A percentile compares a stretch with the other conserved stretches of the same genome.
Evolutionary conservation across 2,329 filamentous ascomycete species (phyloP).

Genomic region (Cryoendolithus antarcticus): DNA sequence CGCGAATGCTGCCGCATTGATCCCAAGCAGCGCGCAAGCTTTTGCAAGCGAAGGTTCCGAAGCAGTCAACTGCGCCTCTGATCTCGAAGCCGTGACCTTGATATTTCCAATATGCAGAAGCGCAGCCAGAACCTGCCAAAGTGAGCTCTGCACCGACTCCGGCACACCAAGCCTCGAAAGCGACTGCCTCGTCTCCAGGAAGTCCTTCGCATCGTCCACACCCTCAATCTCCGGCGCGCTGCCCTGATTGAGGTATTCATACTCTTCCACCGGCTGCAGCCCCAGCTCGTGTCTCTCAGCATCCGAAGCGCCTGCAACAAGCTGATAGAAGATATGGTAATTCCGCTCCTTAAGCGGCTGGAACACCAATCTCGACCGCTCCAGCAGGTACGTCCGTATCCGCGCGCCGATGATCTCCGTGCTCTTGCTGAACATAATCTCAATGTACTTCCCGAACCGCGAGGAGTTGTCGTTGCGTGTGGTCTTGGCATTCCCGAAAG

Average conservation of each 20-base stretch:
- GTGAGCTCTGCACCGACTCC: slow-evolving; percentile 60
- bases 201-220: slow-evolving; percentile 91
- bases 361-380: slow-evolving; percentile 91
- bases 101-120: slow-evolving; percentile 91
- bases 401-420: slow-evolving; percentile 97
- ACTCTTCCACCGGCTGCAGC: slow-evolving; percentile 74
- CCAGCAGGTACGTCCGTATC: slow-evolving; percentile 89
- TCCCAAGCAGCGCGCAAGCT: slow-evolving; percentile 76
- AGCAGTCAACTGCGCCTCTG: slow-evolving; percentile 70
- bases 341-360: slow-evolving; percentile 96
- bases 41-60: slow-evolving; percentile 71
- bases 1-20: slow-evolving; percentile 73
- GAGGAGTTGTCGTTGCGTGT: slow-evolving; percentile 99
- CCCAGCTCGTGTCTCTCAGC: slow-evolving; percentile 68
- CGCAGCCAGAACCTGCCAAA: slow-evolving; percentile 83
- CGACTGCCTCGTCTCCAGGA: slow-evolving; percentile 75
- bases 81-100: slow-evolving; percentile 83
- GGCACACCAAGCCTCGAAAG: slow-evolving; percentile 78
- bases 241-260: slow-evolving; percentile 93
- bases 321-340: slow-evolving; percentile 98
- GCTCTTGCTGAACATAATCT: slow-evolving; percentile 95
- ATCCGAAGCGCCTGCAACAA: slow-evolving; percentile 83
- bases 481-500: slow-evolving; percentile 99
- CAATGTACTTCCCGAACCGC: slow-evolving; percentile 97
- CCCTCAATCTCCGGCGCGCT: slow-evolving; percentile 83